Evolutionary conservation across 352 stramenopile species (phyloP).

Genomic region (Elongisporangium anandrum): DNA sequence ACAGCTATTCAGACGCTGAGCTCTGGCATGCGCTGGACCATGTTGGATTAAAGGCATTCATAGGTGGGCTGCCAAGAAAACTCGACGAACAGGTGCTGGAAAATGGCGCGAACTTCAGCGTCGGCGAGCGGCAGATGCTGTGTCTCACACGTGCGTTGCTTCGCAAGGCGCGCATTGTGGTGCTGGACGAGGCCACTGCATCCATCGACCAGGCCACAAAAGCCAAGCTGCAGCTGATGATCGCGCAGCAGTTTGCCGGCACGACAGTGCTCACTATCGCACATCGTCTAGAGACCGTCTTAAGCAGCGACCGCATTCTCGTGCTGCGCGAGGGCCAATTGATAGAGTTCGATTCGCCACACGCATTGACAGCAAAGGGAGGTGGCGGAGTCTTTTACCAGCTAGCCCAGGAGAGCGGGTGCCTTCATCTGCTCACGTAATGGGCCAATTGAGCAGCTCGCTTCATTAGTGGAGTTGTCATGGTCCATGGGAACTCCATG

Average conservation of each 20-base stretch:
- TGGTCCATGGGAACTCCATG: too few relatives aligned
- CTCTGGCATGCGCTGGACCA: slow-evolving; percentile 60
- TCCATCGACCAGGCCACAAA: slow-evolving; percentile 31
- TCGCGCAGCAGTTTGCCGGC: slow-evolving; percentile 79
- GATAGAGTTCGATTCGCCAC: slow-evolving; percentile 81
- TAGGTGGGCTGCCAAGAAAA: slow-evolving; percentile 1
- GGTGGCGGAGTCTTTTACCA: neutral
- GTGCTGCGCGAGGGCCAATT: slow-evolving; percentile 82
- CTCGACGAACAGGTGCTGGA: slow-evolving; percentile 37
- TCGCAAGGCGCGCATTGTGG: slow-evolving; percentile 71
- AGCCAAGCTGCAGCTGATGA: slow-evolving; percentile 42
- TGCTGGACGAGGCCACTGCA: slow-evolving; percentile 54
- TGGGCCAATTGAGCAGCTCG: neutral
- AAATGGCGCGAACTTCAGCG: slow-evolving; percentile 88
- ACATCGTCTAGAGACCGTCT: slow-evolving; percentile 87
- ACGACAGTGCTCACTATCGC: slow-evolving; percentile 91
- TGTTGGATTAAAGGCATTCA: slow-evolving; percentile 41
- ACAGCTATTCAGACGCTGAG: slow-evolving; percentile 59
- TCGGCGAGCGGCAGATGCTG: slow-evolving; percentile 93
- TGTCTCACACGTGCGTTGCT: slow-evolving; percentile 90
- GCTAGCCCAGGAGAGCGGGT: neutral
- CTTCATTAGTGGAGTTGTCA: too few relatives aligned
- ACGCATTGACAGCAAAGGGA: neutral
- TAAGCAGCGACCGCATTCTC: slow-evolving; percentile 86
- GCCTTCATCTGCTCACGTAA: neutral